phyloP scores from a whole-genome alignment of 2,329 filamentous ascomycete species.

The Calonectria montana region DNA sequence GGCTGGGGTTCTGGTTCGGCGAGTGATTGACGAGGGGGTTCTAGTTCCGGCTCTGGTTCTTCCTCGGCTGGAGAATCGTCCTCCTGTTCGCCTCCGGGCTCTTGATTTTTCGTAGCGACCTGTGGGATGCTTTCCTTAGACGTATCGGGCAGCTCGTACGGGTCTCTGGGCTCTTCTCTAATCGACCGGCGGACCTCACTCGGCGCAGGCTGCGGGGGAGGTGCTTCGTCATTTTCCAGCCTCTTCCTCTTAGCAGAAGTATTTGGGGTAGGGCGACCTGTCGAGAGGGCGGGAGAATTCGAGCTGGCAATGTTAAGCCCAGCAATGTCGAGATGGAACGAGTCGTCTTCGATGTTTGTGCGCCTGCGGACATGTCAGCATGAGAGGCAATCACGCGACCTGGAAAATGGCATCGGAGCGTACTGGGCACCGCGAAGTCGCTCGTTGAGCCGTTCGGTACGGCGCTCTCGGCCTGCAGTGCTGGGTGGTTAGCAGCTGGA shows the following conservation, averaged over 20 bases:
- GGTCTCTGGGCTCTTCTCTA: slow-evolving; percentile 34
- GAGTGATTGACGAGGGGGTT: too few relatives aligned
- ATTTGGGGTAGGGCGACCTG: slow-evolving; percentile 56
- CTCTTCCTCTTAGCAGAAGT: slow-evolving; percentile 61
- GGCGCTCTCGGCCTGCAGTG: slow-evolving; percentile 55
- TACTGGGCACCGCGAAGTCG: slow-evolving; percentile 75
- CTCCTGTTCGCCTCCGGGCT: slow-evolving; percentile 16
- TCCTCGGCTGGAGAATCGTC: neutral
- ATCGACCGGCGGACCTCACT: slow-evolving; percentile 30
- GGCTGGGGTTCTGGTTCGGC: too few relatives aligned
- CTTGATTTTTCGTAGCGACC: slow-evolving; percentile 18
- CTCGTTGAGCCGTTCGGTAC: slow-evolving; percentile 72
- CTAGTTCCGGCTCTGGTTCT: neutral
- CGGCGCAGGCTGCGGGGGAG: slow-evolving; percentile 19
- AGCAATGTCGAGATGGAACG: slow-evolving; percentile 66
- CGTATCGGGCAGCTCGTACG: slow-evolving; percentile 45
- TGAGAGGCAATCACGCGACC: neutral
- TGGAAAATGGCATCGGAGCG: slow-evolving; percentile 29
- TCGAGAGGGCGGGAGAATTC: slow-evolving; percentile 40
- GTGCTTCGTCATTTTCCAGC: slow-evolving; percentile 41
- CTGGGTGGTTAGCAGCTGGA: slow-evolving; percentile 17
- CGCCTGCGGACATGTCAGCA: slow-evolving; percentile 50
- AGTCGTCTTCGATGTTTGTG: slow-evolving; percentile 69
- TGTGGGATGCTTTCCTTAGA: slow-evolving; percentile 44
- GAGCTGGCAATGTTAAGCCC: slow-evolving; percentile 49